Conservation (phyloP, 345 rosid genomes). For the Dimocarpus longan region DNA sequence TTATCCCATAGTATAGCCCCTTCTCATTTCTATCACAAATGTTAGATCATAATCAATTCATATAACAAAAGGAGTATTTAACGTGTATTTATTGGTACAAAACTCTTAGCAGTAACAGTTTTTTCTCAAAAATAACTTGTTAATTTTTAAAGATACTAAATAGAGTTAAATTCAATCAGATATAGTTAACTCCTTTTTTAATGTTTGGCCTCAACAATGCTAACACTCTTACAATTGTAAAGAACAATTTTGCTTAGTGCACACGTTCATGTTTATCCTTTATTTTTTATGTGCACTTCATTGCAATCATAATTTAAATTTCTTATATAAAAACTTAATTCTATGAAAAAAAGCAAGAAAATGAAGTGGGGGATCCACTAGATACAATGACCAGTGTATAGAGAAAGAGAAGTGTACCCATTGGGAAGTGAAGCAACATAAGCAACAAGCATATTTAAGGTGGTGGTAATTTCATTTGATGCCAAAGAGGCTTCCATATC, state of each 20-base stretch:
- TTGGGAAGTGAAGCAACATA: conserved; percentile 48
- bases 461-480: conserved; percentile 5
- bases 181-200: not conserved
- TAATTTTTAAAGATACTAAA: too few species aligned
- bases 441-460: conserved; percentile 53
- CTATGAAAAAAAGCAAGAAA: not conserved
- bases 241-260: too few species aligned
- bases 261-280: too few species aligned
- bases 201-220: not conserved
- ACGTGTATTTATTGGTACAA: too few species aligned
- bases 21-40: conserved; percentile 46
- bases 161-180: too few species aligned
- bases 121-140: too few species aligned
- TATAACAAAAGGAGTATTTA: not conserved
- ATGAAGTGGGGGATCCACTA: not conserved
- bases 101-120: too few species aligned
- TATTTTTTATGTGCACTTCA: too few species aligned
- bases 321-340: too few species aligned
- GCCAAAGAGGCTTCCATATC: conserved; percentile 48
- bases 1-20: conserved; percentile 61
- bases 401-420: conserved; percentile 38
- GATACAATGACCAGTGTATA: not conserved
- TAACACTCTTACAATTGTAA: too few species aligned
- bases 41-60: not conserved
- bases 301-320: too few species aligned